Conservation (phyloP, 2,329 filamentous ascomycete species). For the Lachnellula subtilissima region DNA sequence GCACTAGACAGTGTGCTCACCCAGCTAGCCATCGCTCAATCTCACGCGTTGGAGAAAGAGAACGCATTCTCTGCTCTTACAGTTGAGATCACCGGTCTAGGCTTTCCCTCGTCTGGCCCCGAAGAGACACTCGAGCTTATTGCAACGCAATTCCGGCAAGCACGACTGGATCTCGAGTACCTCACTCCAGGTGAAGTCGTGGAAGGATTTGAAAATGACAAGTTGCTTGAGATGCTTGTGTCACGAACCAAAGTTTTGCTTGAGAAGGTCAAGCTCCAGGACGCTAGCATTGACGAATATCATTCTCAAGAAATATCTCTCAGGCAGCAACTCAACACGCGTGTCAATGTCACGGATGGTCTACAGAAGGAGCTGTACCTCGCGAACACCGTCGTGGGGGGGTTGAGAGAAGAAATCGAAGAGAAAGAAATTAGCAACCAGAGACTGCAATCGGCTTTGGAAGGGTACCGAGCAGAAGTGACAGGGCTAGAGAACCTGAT, state of each 20-base stretch:
- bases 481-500: constrained; percentile 49
- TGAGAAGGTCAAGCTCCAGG: constrained; percentile 42
- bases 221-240: constrained; percentile 52
- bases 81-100: constrained; percentile 43
- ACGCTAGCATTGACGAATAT: constrained; percentile 56
- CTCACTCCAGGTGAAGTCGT: constrained; percentile 54
- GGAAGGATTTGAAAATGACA: constrained; percentile 43
- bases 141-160: constrained; percentile 47
- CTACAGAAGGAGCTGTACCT: constrained; percentile 39
- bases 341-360: constrained; percentile 47
- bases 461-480: constrained; percentile 50
- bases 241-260: constrained; percentile 45
- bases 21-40: constrained; percentile 29
- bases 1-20: constrained; percentile 31
- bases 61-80: constrained; percentile 47
- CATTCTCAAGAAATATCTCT: constrained; percentile 52
- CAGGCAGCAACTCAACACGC: constrained; percentile 50
- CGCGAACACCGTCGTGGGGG: constrained; percentile 12
- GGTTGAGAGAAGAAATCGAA: constrained; percentile 20
- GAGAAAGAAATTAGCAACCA: constrained; percentile 42
- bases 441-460: constrained; percentile 47
- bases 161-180: constrained; percentile 58
- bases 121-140: constrained; percentile 40
- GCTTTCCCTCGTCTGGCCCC: constrained; percentile 46
- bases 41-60: constrained; percentile 29